Evolutionary conservation across 805 yeast species (phyloP).

Genomic region (Wickerhamomyces bovis): DNA sequence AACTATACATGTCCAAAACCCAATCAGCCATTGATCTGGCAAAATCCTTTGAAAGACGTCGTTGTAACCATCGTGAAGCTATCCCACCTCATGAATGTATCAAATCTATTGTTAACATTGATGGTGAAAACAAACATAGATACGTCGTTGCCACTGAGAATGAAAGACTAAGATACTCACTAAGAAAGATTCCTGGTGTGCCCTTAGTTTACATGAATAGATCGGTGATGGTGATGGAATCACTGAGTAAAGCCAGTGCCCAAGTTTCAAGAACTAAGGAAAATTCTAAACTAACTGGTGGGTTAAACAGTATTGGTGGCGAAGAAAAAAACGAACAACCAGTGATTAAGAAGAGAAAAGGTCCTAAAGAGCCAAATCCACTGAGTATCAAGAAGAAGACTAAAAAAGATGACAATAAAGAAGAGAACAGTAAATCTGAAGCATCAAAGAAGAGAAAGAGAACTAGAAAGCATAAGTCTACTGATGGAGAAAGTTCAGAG

Average conservation of each 20-base stretch:
- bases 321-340: conserved; percentile 32
- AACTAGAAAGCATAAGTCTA: conserved; percentile 16
- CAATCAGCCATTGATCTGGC: conserved; percentile 78
- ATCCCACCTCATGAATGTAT: conserved; percentile 72
- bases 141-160: conserved; percentile 86
- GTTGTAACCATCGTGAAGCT: conserved; percentile 78
- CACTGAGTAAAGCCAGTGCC: conserved; percentile 68
- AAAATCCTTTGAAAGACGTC: conserved; percentile 80
- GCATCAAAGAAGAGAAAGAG: conserved; percentile 17
- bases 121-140: conserved; percentile 82
- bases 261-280: conserved; percentile 48
- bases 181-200: conserved; percentile 80
- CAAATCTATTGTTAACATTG: conserved; percentile 56
- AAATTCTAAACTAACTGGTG: conserved; percentile 60
- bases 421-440: conserved; percentile 3
- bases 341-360: conserved; percentile 45
- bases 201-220: conserved; percentile 85
- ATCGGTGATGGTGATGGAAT: conserved; percentile 95
- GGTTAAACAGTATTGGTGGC: conserved; percentile 64
- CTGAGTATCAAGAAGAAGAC: conserved; percentile 79
- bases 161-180: conserved; percentile 54
- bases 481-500: conserved; percentile 9
- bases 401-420: conserved; percentile 20
- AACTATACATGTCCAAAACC: conserved; percentile 63
- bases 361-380: conserved; percentile 85